phyloP scores from a whole-genome alignment of 2,329 filamentous ascomycete species.

The Nigrospora oryzae region DNA sequence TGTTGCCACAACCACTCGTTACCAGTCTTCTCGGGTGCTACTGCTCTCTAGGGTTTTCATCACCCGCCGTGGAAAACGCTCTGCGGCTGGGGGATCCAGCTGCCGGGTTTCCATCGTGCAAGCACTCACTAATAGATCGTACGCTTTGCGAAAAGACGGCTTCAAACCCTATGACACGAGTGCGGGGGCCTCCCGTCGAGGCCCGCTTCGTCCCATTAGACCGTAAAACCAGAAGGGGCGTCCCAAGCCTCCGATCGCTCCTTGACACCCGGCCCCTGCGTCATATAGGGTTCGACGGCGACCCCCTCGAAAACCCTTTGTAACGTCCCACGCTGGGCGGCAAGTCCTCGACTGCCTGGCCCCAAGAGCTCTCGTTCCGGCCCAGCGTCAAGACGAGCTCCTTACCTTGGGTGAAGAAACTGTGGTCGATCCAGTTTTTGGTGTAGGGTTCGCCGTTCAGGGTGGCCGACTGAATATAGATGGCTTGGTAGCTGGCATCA shows the following conservation, averaged over 20 bases:
- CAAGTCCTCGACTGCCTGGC: conserved; percentile 47
- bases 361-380: conserved; percentile 54
- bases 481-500: conserved; percentile 44
- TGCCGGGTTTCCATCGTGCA: too few relatives aligned
- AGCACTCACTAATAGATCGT: too few relatives aligned
- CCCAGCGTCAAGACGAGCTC: conserved; percentile 56
- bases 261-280: background rate
- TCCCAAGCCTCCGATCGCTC: background rate
- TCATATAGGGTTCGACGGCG: background rate
- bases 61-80: too few relatives aligned
- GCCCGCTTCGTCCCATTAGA: too few relatives aligned
- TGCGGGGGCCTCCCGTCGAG: too few relatives aligned
- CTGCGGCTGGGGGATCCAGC: too few relatives aligned
- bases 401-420: conserved; percentile 58
- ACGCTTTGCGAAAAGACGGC: too few relatives aligned
- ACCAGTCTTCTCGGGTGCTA: too few relatives aligned
- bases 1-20: too few relatives aligned
- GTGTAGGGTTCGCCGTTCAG: conserved; percentile 52
- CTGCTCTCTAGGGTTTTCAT: too few relatives aligned
- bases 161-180: too few relatives aligned
- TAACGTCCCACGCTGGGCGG: conserved; percentile 49
- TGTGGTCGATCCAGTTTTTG: conserved; percentile 60
- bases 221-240: background rate
- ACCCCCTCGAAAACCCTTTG: conserved; percentile 14
- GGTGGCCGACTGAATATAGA: conserved; percentile 59